Conservation (phyloP, 2,329 filamentous ascomycete genomes). For the Pseudophaeomoniella oleicola region DNA sequence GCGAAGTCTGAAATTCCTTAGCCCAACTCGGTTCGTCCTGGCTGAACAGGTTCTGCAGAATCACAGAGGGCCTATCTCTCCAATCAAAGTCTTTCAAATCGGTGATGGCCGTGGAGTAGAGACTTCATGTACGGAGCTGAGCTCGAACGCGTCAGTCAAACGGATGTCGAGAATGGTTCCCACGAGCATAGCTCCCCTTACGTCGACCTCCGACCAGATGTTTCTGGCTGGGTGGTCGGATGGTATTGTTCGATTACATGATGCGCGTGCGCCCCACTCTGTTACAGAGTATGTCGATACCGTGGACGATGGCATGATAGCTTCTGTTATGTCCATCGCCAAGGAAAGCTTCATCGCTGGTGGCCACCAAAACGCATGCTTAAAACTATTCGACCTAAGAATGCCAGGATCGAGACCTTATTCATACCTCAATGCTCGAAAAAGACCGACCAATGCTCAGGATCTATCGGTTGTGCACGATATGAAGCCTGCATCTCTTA, state of each 20-base stretch:
- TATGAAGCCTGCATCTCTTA: neutral
- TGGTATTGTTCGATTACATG: conserved; percentile 43
- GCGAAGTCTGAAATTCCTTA: neutral
- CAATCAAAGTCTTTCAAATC: conserved; percentile 22
- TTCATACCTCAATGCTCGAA: conserved; percentile 9
- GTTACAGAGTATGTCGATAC: conserved; percentile 38
- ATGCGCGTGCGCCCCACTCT: conserved; percentile 37
- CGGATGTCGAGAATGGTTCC: too few relatives aligned
- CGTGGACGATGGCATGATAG: conserved; percentile 43
- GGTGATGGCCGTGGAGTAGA: conserved; percentile 29
- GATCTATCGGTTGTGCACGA: neutral
- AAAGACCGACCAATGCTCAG: neutral
- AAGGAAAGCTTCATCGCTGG: conserved; percentile 43
- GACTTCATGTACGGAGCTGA: conserved; percentile 13
- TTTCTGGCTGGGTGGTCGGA: conserved; percentile 49
- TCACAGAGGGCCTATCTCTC: neutral
- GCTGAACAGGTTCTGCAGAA: neutral
- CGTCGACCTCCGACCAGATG: conserved; percentile 28
- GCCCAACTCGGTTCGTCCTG: neutral
- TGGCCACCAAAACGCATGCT: conserved; percentile 38
- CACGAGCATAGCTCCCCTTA: neutral
- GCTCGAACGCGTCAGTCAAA: neutral
- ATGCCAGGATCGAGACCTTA: conserved; percentile 29
- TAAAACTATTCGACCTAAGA: conserved; percentile 50
- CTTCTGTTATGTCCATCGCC: conserved; percentile 42